Evolutionary conservation across 1,284 basidiomycete species (phyloP).

Genomic region (Trichosporon ovoides): DNA sequence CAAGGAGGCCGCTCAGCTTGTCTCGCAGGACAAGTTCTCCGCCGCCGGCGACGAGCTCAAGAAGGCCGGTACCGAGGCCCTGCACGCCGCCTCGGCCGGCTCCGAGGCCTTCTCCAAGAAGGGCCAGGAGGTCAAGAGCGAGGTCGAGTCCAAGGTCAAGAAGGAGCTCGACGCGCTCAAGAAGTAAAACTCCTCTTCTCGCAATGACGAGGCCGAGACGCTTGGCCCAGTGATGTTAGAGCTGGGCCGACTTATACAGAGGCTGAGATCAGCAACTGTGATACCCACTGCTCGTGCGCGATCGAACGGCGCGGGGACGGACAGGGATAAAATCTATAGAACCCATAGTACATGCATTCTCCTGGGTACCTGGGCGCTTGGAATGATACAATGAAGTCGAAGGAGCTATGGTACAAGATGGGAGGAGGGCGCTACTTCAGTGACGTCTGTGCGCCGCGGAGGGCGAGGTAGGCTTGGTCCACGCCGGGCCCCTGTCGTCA

Average conservation of each 20-base stretch:
- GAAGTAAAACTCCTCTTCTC: not conserved
- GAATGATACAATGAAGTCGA: not conserved
- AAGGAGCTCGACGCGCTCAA: slow-evolving; percentile 3
- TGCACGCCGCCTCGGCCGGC: slow-evolving; percentile 15
- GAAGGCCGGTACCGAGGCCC: not conserved
- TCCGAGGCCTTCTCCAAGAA: slow-evolving; percentile 21
- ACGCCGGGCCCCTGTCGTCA: slow-evolving; percentile 42
- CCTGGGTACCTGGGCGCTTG: slow-evolving; percentile 1
- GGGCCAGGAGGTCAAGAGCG: slow-evolving; percentile 24
- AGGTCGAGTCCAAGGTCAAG: slow-evolving; percentile 2
- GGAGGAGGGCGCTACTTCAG: slow-evolving; percentile 29
- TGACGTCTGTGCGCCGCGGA: slow-evolving; percentile 44
- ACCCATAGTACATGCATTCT: slow-evolving; percentile 4
- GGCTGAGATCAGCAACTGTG: too few relatives aligned
- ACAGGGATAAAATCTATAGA: slow-evolving; percentile 4
- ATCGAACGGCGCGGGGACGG: not conserved
- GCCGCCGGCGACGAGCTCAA: slow-evolving; percentile 9
- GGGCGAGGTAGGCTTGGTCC: slow-evolving; percentile 47
- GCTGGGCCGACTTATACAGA: not conserved
- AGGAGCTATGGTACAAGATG: not conserved
- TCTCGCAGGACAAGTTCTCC: not conserved
- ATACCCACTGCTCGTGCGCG: too few relatives aligned
- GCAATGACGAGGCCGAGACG: too few relatives aligned
- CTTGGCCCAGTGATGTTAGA: too few relatives aligned
- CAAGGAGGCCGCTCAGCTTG: not conserved